Evolutionary conservation across 169 alveolate genomes (phyloP).

Genomic region (Plasmodium knowlesi): DNA sequence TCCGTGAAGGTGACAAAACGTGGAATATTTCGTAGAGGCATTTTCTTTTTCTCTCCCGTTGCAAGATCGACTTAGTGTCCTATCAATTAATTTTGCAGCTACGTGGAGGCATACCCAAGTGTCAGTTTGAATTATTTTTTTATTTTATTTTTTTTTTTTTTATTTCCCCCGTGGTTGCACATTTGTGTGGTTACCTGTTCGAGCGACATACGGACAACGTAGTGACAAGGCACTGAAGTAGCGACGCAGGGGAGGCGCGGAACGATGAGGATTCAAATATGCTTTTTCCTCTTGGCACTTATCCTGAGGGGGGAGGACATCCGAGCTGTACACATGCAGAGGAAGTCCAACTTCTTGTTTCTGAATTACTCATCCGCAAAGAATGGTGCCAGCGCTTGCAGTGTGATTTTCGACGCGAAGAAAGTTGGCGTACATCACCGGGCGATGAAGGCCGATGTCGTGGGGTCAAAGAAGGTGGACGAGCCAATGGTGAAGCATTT

Average conservation of each 20-base stretch:
- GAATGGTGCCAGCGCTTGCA: not conserved
- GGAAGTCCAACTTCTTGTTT: not conserved
- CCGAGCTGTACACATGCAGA: not conserved
- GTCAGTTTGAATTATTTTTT: not conserved
- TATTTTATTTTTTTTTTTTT: too few species aligned
- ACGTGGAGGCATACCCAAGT: not conserved
- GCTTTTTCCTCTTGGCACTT: not conserved
- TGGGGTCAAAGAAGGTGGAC: not conserved
- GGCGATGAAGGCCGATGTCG: not conserved
- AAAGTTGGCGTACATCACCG: not conserved
- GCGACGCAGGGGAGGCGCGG: not conserved
- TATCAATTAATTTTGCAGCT: not conserved
- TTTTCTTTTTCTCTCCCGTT: not conserved
- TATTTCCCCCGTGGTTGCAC: not conserved
- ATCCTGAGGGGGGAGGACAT: not conserved
- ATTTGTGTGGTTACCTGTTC: not conserved
- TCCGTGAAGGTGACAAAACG: not conserved
- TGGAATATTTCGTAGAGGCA: not conserved
- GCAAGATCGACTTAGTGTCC: not conserved
- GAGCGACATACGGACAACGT: not conserved
- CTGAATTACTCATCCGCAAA: not conserved
- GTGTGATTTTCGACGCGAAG: not conserved
- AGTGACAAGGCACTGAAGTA: not conserved
- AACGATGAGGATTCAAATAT: not conserved
- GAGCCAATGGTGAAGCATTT: not conserved